phyloP scores from a whole-genome alignment of 805 yeast species.

The Nakazawaea holstii region DNA sequence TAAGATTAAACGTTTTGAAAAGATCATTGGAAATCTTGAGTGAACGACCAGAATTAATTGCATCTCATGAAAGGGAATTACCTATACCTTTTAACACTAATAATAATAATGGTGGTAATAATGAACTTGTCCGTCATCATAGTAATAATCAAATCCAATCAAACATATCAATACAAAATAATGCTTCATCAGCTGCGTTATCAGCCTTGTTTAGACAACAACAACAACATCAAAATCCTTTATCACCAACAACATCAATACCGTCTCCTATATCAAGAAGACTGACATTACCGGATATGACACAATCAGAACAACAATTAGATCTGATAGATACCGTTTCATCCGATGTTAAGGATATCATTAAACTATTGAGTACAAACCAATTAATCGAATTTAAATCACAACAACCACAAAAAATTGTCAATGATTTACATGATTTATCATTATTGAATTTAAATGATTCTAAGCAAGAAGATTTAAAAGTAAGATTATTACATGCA shows the following conservation, averaged over 20 bases:
- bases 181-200: conserved; percentile 35
- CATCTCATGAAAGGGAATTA: conserved; percentile 13
- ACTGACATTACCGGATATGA: neutral
- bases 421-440: conserved; percentile 52
- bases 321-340: conserved; percentile 10
- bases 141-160: neutral
- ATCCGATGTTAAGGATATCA: conserved; percentile 43
- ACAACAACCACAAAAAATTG: conserved; percentile 32
- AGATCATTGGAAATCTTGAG: conserved; percentile 70
- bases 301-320: conserved; percentile 1
- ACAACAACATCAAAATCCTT: neutral
- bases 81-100: neutral
- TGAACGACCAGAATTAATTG: conserved; percentile 51
- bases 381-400: conserved; percentile 20
- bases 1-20: conserved; percentile 67
- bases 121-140: neutral
- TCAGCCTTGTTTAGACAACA: conserved; percentile 25
- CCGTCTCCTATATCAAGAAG: neutral
- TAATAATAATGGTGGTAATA: neutral
- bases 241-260: neutral
- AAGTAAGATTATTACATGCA: conserved; percentile 49
- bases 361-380: conserved; percentile 37
- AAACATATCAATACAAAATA: conserved; percentile 24
- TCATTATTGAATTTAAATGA: conserved; percentile 38
- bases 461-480: conserved; percentile 34